phyloP scores from a whole-genome alignment of 306 rosid species.

The Sechiopsis laciniata region DNA sequence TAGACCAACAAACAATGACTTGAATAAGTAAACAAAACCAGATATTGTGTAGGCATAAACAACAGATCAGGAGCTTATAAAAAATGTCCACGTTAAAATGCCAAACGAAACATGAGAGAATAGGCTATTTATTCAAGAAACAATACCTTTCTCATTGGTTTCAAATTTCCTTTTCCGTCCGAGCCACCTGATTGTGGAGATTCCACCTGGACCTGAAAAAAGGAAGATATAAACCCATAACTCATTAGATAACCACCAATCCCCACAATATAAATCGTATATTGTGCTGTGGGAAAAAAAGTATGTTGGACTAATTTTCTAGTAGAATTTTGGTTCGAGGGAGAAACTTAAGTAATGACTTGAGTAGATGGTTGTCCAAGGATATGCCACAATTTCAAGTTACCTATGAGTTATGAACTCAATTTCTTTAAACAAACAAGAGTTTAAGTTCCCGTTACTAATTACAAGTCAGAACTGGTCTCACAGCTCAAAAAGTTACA shows the following conservation, averaged over 20 bases:
- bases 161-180: slow-evolving; percentile 31
- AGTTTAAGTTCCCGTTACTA: background rate
- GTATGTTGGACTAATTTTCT: slow-evolving; percentile 1
- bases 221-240: slow-evolving; percentile 8
- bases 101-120: background rate
- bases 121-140: slow-evolving; percentile 18
- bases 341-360: background rate
- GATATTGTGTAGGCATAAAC: background rate
- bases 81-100: background rate
- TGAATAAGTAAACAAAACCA: slow-evolving; percentile 25
- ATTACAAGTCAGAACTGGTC: background rate
- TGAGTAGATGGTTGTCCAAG: background rate
- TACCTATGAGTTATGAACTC: background rate
- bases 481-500: background rate
- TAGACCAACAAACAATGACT: background rate
- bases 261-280: background rate
- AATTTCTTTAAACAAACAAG: background rate
- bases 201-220: slow-evolving; percentile 61
- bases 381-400: background rate
- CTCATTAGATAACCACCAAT: background rate
- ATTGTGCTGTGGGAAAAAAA: background rate
- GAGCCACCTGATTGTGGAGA: slow-evolving; percentile 26
- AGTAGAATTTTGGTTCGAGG: background rate
- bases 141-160: slow-evolving; percentile 49
- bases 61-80: background rate